Base-by-base conservation (phyloP, 108 stramenopile species). In the Cyclotella baltica region DNA sequence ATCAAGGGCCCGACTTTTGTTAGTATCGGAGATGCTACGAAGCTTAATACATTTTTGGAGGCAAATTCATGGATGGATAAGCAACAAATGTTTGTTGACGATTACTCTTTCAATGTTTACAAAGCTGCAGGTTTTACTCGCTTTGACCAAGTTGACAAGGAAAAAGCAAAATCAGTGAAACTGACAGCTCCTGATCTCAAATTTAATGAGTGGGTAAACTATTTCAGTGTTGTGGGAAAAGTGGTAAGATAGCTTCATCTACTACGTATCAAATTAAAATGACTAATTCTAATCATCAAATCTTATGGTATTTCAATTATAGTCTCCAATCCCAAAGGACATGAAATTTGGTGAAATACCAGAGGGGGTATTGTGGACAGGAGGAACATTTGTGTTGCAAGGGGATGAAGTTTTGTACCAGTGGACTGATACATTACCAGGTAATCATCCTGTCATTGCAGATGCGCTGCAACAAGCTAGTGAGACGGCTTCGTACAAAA, bases 331-430 rank as follows among this genome's bases (percentile, higher is more conserved):
- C 4, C 73, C 47, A 0, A 72, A 88, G 56, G 84, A 80, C 22
- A 82, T 88, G 76, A 88, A 90, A 40, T 88, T 88, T 77, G 90
- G 89, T n/a, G 85, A 91, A 57, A 59, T 96, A 15, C 92, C 92
- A 0, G 90, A 89, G 64, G 95, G 91, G 13, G 95, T 96, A n/a
- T 70, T 91, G 63, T 77, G 90, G 67, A 81, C 93, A 43, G 95
- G 95, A 16, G 95, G 95, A 3, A 96, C 95, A 19, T 93, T 96
- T 77, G 90, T 96, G 8, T 83, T 96, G 10, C 73, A 86, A 18
- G 91, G 86, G 18, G 75, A 92, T 52, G 83, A 88, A 13, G 83
- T 92, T 35, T 19, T 88, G 0, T 96, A 92, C 78, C 86, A 85
- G 67, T 93, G 91, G 88, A 92, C 80, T 51, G 92, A 96, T 77